A percentile compares a stretch with the other conserved stretches of the same genome.
These are phyloP conservation scores for Multifurca ochricompacta DNA, from an alignment of 768 basidiomycete genomes.

Conservation along the genomic window DNA sequence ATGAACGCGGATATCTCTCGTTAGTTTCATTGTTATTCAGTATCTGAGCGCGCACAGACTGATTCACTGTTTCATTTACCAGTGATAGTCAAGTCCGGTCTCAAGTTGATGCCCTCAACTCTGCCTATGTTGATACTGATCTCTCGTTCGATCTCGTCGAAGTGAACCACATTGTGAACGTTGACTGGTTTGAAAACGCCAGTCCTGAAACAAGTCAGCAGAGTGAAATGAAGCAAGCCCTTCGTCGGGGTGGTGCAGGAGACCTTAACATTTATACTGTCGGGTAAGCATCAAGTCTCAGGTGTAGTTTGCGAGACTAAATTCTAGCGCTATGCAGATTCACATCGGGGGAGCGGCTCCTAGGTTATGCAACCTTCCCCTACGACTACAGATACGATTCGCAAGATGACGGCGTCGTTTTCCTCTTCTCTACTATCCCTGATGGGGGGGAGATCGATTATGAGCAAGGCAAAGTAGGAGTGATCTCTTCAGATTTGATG, in stretches of 20 bases:
- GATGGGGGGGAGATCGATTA: constrained; percentile 36
- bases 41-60: neutral
- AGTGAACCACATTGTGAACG: constrained; percentile 38
- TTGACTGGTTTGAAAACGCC: constrained; percentile 41
- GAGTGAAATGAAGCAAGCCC: constrained; percentile 40
- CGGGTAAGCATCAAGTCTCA: constrained; percentile 30
- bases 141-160: constrained; percentile 35
- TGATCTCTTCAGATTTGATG: too few relatives aligned
- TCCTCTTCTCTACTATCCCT: constrained; percentile 29
- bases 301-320: neutral
- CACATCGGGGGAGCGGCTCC: too few relatives aligned
- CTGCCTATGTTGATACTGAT: constrained; percentile 32
- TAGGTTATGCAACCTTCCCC: constrained; percentile 52
- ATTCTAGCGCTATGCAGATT: constrained; percentile 35
- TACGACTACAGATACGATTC: constrained; percentile 32
- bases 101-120: constrained; percentile 38
- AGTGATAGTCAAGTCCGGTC: constrained; percentile 32
- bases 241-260: constrained; percentile 34
- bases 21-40: constrained; percentile 22
- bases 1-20: constrained; percentile 37
- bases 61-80: constrained; percentile 2
- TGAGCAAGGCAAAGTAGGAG: constrained; percentile 29
- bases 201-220: constrained; percentile 31
- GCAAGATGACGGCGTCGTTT: constrained; percentile 41
- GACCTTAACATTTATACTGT: constrained; percentile 47